Conservation (phyloP, 495 filamentous ascomycete species). For the Chaetomium cochliodes region DNA sequence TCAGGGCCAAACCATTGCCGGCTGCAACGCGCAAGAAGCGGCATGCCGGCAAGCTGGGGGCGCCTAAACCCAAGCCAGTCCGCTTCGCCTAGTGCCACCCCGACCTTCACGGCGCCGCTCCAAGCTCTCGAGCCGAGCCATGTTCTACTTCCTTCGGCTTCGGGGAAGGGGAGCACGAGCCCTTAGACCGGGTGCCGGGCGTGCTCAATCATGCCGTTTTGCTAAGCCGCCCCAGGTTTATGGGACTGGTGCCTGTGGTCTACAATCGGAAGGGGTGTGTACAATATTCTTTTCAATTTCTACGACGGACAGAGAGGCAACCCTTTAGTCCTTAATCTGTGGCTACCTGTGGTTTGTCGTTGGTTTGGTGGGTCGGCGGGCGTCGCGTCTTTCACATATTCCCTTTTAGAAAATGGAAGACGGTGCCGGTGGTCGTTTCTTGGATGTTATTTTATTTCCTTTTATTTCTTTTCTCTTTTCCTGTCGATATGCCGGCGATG, state of each 20-base stretch:
- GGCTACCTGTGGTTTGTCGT: slow-evolving; percentile 18
- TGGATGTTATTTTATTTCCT: slow-evolving; percentile 3
- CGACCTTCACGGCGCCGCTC: slow-evolving; percentile 11
- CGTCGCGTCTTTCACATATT: background rate
- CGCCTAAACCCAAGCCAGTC: slow-evolving; percentile 19
- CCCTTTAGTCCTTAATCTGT: slow-evolving; percentile 15
- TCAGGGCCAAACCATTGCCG: slow-evolving; percentile 34
- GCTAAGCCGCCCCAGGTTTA: too few species aligned
- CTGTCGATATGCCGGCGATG: slow-evolving; percentile 9
- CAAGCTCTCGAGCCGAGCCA: background rate
- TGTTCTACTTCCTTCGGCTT: too few species aligned
- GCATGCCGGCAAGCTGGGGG: slow-evolving; percentile 32
- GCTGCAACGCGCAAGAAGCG: slow-evolving; percentile 48
- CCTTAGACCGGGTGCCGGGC: too few species aligned
- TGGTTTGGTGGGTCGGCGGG: slow-evolving; percentile 12
- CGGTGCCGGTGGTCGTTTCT: background rate
- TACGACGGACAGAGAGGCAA: slow-evolving; percentile 12
- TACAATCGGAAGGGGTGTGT: slow-evolving; percentile 16
- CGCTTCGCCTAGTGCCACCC: slow-evolving; percentile 3
- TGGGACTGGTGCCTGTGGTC: background rate
- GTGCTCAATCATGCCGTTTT: too few species aligned
- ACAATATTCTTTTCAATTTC: slow-evolving; percentile 14
- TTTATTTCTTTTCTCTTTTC: slow-evolving; percentile 2
- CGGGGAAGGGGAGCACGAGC: too few species aligned
- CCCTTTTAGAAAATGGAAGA: slow-evolving; percentile 13